These are phyloP conservation scores for Solanum pennellii DNA, from an alignment of 257 asterid genomes.

Conservation along the genomic window DNA sequence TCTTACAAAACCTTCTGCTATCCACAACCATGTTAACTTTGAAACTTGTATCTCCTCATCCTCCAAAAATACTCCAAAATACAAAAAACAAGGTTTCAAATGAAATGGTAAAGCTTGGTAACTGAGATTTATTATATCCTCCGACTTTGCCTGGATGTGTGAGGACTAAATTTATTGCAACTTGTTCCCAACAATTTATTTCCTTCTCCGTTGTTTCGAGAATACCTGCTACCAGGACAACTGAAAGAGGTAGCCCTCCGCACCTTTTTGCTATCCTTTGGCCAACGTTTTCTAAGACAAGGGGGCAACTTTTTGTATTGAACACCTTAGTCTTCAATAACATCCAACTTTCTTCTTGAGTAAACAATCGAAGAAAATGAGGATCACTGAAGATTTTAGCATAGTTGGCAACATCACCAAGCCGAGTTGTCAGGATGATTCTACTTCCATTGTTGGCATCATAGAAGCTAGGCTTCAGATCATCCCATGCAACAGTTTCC, in stretches of 20 bases:
- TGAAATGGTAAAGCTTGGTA: neutral
- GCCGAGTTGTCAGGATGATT: slow-evolving; percentile 20
- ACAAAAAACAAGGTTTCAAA: neutral
- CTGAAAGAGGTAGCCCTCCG: slow-evolving; percentile 1
- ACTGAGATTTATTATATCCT: neutral
- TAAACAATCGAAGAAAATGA: neutral
- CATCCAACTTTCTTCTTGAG: neutral
- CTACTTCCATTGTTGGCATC: slow-evolving; percentile 11
- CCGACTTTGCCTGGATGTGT: neutral
- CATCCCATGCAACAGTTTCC: slow-evolving; percentile 13
- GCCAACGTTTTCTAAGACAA: neutral
- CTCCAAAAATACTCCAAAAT: neutral
- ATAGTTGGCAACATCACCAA: neutral
- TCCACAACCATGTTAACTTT: neutral
- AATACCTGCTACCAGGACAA: neutral
- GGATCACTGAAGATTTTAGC: neutral
- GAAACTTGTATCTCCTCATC: neutral
- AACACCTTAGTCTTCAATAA: neutral
- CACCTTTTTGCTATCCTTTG: neutral
- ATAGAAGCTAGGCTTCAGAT: rapidly evolving
- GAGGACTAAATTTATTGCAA: neutral
- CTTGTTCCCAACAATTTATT: neutral
- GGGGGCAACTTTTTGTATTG: neutral
- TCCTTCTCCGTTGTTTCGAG: neutral
- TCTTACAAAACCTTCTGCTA: neutral